Evolutionary conservation across 2,329 filamentous ascomycete species (phyloP).

Genomic region (Bimuria novae-zelandiae): DNA sequence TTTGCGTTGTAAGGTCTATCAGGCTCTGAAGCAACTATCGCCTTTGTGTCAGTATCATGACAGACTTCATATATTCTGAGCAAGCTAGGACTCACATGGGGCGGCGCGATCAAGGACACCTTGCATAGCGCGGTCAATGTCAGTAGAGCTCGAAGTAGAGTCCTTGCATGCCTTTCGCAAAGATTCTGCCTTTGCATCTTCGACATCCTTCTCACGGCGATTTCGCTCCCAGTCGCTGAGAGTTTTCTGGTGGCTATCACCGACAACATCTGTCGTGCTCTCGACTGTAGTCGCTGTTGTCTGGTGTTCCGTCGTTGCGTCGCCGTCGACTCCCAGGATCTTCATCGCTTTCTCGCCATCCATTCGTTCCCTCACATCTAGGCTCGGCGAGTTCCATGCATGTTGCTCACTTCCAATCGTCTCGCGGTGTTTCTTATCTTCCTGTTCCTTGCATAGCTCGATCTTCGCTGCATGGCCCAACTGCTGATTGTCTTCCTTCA

Average conservation of each 20-base stretch:
- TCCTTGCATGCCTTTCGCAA: background rate
- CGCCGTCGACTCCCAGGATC: background rate
- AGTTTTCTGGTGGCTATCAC: too few species aligned
- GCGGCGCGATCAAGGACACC: background rate
- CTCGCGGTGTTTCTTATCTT: background rate
- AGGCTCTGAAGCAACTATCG: background rate
- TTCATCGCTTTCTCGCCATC: background rate
- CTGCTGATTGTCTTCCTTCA: background rate
- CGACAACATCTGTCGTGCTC: background rate
- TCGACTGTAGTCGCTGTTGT: background rate
- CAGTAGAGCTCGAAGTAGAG: background rate
- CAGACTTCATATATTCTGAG: background rate
- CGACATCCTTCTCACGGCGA: background rate
- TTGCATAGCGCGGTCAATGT: background rate
- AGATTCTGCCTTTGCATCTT: background rate
- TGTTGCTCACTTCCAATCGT: background rate
- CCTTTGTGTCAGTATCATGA: background rate
- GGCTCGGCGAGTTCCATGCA: too few species aligned
- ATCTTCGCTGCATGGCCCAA: background rate
- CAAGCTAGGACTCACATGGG: background rate
- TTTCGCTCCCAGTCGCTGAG: background rate
- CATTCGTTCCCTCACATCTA: too few species aligned
- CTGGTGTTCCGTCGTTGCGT: background rate
- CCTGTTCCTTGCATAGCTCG: background rate
- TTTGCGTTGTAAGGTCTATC: background rate